Conservation (phyloP, 148 eudicot species). For the Dianthus caryophyllus region DNA sequence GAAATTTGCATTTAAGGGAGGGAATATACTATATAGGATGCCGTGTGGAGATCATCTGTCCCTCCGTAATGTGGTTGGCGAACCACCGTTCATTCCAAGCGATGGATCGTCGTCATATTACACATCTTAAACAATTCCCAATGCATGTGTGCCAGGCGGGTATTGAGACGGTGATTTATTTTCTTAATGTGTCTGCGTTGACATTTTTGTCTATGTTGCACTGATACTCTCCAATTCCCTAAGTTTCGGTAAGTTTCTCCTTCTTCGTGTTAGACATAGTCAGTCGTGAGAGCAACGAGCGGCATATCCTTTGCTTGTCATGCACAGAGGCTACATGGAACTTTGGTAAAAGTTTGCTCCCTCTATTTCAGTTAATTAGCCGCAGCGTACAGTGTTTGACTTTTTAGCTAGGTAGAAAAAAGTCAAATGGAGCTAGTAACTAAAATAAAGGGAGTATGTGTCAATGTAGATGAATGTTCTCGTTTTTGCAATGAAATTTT, state of each 20-base stretch:
- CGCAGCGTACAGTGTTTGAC: too few species aligned
- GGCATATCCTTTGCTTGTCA: conserved; percentile 1
- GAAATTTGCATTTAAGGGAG: conserved; percentile 32
- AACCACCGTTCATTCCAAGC: conserved; percentile 19
- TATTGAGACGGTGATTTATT: conserved; percentile 37
- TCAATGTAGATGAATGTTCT: too few species aligned
- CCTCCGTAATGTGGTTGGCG: conserved; percentile 25
- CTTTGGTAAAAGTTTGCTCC: not conserved
- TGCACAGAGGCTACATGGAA: conserved; percentile 2
- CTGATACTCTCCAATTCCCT: conserved; percentile 27
- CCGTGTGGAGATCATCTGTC: conserved; percentile 26
- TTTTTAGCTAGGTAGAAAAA: too few species aligned
- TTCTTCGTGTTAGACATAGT: conserved; percentile 21
- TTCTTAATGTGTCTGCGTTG: conserved; percentile 30
- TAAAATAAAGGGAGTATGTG: too few species aligned
- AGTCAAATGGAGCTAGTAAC: too few species aligned
- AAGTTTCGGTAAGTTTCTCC: conserved; percentile 30
- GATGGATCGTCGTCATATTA: conserved; percentile 30
- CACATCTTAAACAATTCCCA: conserved; percentile 27
- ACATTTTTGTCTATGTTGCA: conserved; percentile 28
- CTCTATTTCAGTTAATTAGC: too few species aligned
- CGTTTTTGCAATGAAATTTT: too few species aligned
- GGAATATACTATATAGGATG: conserved; percentile 33
- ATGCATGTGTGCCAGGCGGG: conserved; percentile 37
- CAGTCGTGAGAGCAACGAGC: conserved; percentile 9